These are phyloP conservation scores for Cymbidium sinense DNA, from an alignment of 106 monocot species.

Conservation along the genomic window DNA sequence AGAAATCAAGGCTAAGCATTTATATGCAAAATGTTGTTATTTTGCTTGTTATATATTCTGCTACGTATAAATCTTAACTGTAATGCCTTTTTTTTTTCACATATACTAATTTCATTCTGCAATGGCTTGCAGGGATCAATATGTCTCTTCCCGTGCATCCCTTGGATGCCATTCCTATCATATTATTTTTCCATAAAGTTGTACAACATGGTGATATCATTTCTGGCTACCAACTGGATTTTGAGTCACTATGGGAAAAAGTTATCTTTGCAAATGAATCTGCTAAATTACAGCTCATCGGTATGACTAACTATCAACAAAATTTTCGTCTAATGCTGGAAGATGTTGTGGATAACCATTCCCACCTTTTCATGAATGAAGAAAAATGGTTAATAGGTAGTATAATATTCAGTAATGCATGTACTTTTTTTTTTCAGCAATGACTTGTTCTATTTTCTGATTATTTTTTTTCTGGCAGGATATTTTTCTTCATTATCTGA, in stretches of 20 bases:
- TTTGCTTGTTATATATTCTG: neutral
- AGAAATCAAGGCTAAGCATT: neutral
- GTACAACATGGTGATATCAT: conserved; percentile 10
- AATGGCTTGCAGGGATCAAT: conserved; percentile 59
- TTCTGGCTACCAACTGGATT: conserved; percentile 13
- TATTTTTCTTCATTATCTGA: conserved; percentile 53
- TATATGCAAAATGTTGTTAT: neutral
- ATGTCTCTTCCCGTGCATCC: conserved; percentile 38
- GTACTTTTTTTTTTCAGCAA: neutral
- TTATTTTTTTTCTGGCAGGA: conserved; percentile 34
- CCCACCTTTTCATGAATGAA: conserved; percentile 47
- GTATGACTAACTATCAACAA: conserved; percentile 49
- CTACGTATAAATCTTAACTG: neutral
- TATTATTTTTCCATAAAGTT: conserved; percentile 36
- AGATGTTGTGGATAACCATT: conserved; percentile 61
- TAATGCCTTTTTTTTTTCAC: neutral
- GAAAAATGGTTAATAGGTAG: conserved; percentile 78
- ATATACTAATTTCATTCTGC: conserved; percentile 2
- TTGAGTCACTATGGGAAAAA: conserved; percentile 49
- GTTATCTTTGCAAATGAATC: conserved; percentile 26
- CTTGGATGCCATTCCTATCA: conserved; percentile 52
- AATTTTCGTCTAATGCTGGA: conserved; percentile 78
- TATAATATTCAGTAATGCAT: conserved; percentile 4
- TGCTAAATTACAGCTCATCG: conserved; percentile 26
- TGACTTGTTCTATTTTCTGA: neutral